phyloP scores from a whole-genome alignment of 148 eudicot genomes.

The Chenopodium suecicum region DNA sequence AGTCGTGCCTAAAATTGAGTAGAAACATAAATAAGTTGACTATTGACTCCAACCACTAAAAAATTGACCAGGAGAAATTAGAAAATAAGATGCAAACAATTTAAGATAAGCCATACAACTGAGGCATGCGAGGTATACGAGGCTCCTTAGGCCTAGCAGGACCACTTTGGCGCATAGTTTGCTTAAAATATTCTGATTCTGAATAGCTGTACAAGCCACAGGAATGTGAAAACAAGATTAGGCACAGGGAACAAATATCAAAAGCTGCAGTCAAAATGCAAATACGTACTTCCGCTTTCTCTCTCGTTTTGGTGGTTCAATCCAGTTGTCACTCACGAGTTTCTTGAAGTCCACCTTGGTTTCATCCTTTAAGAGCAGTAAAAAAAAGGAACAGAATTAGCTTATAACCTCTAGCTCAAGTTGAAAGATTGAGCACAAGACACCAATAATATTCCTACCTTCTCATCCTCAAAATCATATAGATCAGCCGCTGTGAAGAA shows the following conservation, averaged over 20 bases:
- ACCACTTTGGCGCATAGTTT: constrained; percentile 99
- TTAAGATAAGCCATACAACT: constrained; percentile 53
- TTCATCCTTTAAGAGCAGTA: constrained; percentile 56
- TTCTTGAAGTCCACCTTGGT: constrained; percentile 89
- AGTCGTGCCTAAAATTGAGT: constrained; percentile 68
- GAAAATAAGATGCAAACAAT: constrained; percentile 3
- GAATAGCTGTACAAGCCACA: constrained; percentile 61
- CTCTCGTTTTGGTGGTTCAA: constrained; percentile 95
- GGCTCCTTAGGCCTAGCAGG: constrained; percentile 90
- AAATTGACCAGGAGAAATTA: background rate
- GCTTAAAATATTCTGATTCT: constrained; percentile 96
- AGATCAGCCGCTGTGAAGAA: constrained; percentile 81
- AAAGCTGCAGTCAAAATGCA: background rate
- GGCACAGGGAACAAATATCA: background rate
- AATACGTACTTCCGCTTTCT: constrained; percentile 85
- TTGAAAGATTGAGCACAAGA: background rate
- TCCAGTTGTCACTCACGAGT: constrained; percentile 84
- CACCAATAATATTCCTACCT: constrained; percentile 41
- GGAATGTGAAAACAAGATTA: background rate
- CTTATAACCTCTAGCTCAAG: background rate
- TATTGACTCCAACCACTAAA: constrained; percentile 2
- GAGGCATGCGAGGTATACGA: constrained; percentile 99
- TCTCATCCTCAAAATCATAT: constrained; percentile 91
- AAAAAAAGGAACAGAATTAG: constrained; percentile 10
- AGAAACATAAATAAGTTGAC: background rate